Evolutionary conservation across 1,284 basidiomycete genomes (phyloP).

Genomic region (Volvariella volvacea): DNA sequence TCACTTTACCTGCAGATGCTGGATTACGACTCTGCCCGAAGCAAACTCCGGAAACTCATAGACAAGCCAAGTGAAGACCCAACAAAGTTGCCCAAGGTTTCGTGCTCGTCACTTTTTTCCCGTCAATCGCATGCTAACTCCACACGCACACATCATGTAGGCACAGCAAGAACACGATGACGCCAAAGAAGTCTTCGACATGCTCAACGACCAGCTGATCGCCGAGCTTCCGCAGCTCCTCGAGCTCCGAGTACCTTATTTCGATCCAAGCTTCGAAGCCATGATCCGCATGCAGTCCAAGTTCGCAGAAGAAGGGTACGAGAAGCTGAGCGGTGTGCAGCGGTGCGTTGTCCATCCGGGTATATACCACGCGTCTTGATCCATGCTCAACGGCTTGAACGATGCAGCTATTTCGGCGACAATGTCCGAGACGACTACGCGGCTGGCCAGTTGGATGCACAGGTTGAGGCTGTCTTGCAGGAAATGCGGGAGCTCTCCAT

Average conservation of each 20-base stretch:
- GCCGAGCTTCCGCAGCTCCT: conserved; percentile 88
- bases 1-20: conserved; percentile 57
- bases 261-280: conserved; percentile 97
- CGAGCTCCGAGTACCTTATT: conserved; percentile 93
- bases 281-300: conserved; percentile 98
- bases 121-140: background rate
- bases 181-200: conserved; percentile 87
- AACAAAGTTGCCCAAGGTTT: conserved; percentile 79
- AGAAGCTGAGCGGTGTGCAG: conserved; percentile 95
- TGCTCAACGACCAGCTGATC: conserved; percentile 90
- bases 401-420: conserved; percentile 80
- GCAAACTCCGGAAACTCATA: conserved; percentile 81
- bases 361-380: background rate
- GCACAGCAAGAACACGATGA: conserved; percentile 96
- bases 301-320: conserved; percentile 97
- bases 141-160: conserved; percentile 27
- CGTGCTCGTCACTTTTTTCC: conserved; percentile 1
- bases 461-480: conserved; percentile 88
- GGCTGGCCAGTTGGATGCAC: conserved; percentile 86
- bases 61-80: conserved; percentile 95
- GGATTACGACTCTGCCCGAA: conserved; percentile 92
- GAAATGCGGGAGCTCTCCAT: conserved; percentile 97
- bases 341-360: conserved; percentile 37
- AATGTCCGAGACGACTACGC: conserved; percentile 95
- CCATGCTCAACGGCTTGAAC: background rate